Base-by-base conservation (phyloP, 2,329 filamentous ascomycete genomes). In the Monilinia vaccinii-corymbosi region DNA sequence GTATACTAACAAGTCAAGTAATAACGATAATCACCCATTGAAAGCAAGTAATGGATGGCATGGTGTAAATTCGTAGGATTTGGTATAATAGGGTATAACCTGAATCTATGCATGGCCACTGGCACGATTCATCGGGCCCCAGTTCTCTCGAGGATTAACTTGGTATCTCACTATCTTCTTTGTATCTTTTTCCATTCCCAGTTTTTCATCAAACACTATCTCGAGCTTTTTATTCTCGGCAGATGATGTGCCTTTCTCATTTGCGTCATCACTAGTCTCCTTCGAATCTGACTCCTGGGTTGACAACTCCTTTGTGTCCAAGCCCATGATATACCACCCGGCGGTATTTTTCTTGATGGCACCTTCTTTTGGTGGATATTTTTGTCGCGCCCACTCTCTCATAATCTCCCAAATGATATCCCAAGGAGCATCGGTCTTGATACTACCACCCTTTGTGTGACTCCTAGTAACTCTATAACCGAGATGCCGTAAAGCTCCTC, bases 391-490 rank as follows among this genome's bases (percentile, higher is more conserved):
- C 91, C 91, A 99, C 74, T 96, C 91, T 31, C 89, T 82, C 84
- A 97, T 94, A 32, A 97, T 78, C 71, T 95, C 88, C 92, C 94
- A 97, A 51, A 99, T 82, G 0, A 90, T 85, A 5, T 79, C 79
- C 91, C 91, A 99, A 0, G 92, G 89, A 16, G 94, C 94, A 73
- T 97, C 85, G 0, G 94, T 97, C 76, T 95, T 96, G 74, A 97
- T 85, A 69, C 89, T 94, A 31, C 92, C 93, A 0, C 90, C 82
- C 66, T 91, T 91, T 68, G 91, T 91, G 73, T 99, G 94, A 67
- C 89, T 96, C 68, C 93, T 84, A 0, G 89, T 89, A 4, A 88
- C 88, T 49, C 82, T 81, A 71, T 96, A 97, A 8, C 93, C 94
- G 1, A 95, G 79, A 62, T 87, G 82, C 25, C 85, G 80, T 34